Base-by-base conservation (phyloP, 495 filamentous ascomycete genomes). In the Staphylotrichum tortipilum region DNA sequence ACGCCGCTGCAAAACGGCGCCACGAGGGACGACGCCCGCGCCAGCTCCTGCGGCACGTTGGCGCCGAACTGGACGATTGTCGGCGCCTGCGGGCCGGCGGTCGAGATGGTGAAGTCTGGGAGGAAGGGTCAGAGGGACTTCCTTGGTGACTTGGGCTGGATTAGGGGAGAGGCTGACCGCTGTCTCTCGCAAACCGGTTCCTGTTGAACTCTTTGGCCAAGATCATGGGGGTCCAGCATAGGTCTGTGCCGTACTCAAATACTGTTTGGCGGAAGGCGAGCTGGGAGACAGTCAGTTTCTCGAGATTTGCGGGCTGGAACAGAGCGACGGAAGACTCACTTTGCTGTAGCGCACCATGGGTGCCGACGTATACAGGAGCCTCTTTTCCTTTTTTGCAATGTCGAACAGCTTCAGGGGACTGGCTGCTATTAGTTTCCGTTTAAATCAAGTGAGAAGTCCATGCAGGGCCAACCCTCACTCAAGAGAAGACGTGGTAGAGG, bases 341-440 rank as follows among this genome's bases (percentile, higher is more conserved):
- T 78, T 78, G 69, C 72, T 73, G 61, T 81, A 83, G 50, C 82
- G 70, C 39, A 85, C 82, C 82, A 85, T 85, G n/a, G 82, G 82
- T 14, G 82, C 82, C 21, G 72, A 76, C 28, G 80, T 69, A 59
- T 77, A 77, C 9, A 83, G 44, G 17, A 78, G 70, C 28, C 78
- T 62, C 18, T 69, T 62, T 53, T 78, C 62, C 21, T 64, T 64
- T 55, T 70, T 74, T 17, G 78, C 74, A n/a, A 67, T 58, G 52
- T 78, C 71, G 55, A 84, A 81, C 34, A 84, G 56, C 49, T 74
- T 73, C 31, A 82, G 68, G 15, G 79, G 79, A 56, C 79, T 83
- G 34, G 41, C 45, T 18, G 29, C 9, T 14, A 18, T 56, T 23
- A 50, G 60, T 63, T 30, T 53, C 35, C n/a, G n/a, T n/a, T n/a